Evolutionary conservation across 768 basidiomycete genomes (phyloP).

Genomic region (Pleurotus citrinopileatus): DNA sequence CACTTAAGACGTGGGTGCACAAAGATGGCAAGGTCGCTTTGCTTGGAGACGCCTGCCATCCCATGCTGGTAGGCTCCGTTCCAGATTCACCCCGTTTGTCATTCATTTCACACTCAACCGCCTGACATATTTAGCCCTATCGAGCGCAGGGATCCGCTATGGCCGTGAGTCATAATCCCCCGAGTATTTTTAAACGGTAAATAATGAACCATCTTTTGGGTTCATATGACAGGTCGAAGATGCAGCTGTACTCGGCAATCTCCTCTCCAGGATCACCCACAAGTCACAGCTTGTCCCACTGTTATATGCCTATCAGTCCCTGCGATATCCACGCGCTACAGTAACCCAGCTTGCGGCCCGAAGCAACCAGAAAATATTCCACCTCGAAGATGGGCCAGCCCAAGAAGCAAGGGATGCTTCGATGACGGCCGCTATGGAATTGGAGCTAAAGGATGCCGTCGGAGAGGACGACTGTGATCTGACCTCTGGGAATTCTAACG

Average conservation of each 20-base stretch:
- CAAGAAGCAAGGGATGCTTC: slow-evolving; percentile 48
- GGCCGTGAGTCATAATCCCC: slow-evolving; percentile 32
- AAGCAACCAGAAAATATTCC: slow-evolving; percentile 52
- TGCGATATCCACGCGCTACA: slow-evolving; percentile 49
- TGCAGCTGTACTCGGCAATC: slow-evolving; percentile 38
- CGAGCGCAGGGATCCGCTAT: slow-evolving; percentile 53
- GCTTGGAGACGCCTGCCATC: slow-evolving; percentile 56
- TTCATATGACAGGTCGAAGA: slow-evolving; percentile 25
- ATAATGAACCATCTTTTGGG: not conserved
- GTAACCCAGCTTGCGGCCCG: slow-evolving; percentile 47
- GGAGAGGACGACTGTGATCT: slow-evolving; percentile 14
- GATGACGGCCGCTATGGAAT: slow-evolving; percentile 48
- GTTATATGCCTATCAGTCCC: slow-evolving; percentile 47
- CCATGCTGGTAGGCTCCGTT: slow-evolving; percentile 47
- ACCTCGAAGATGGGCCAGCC: slow-evolving; percentile 50
- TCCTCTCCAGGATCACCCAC: slow-evolving; percentile 44
- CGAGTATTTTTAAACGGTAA: not conserved
- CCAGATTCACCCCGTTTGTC: not conserved
- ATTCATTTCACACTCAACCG: not conserved
- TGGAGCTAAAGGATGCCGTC: slow-evolving; percentile 24
- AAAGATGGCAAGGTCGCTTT: slow-evolving; percentile 37
- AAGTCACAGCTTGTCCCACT: slow-evolving; percentile 37
- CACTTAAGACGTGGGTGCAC: slow-evolving; percentile 50
- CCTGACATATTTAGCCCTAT: slow-evolving; percentile 34
- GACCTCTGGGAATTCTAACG: slow-evolving; percentile 39